Conservation (phyloP, 2,329 filamentous ascomycete genomes). For the Fusarium nygamai region DNA sequence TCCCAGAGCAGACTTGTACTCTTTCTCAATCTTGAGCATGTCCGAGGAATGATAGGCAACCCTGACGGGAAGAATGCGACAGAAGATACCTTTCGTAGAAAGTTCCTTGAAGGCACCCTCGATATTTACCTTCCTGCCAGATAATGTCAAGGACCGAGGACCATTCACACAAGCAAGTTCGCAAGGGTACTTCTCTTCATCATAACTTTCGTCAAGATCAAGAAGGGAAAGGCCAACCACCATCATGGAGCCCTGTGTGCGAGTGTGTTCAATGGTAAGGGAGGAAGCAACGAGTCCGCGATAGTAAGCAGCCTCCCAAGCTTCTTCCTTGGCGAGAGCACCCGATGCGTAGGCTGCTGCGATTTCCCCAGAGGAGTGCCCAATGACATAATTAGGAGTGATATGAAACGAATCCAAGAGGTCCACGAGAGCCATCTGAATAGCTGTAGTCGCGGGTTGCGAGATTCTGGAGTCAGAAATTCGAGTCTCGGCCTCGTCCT, state of each 20-base stretch:
- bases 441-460: constrained; percentile 54
- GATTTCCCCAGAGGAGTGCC: constrained; percentile 60
- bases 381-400: constrained; percentile 49
- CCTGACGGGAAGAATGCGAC: constrained; percentile 50
- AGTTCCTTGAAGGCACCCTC: constrained; percentile 47
- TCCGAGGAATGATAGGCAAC: constrained; percentile 58
- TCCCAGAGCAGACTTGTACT: constrained; percentile 47
- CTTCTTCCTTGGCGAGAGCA: constrained; percentile 49
- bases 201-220: constrained; percentile 45
- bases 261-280: constrained; percentile 41
- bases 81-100: constrained; percentile 45
- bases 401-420: constrained; percentile 49
- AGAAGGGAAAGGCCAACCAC: constrained; percentile 49
- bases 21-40: constrained; percentile 52
- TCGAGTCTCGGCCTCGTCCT: constrained; percentile 33
- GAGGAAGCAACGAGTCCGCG: constrained; percentile 51
- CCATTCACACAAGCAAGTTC: constrained; percentile 58
- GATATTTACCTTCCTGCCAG: constrained; percentile 50
- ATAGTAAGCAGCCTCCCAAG: constrained; percentile 55
- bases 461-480: constrained; percentile 51
- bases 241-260: constrained; percentile 54
- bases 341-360: constrained; percentile 56
- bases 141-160: constrained; percentile 55
- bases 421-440: constrained; percentile 56
- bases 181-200: constrained; percentile 27